Evolutionary conservation across 176 grass and related monocot genomes (phyloP).

Genomic region (Hyparrhenia diplandra): DNA sequence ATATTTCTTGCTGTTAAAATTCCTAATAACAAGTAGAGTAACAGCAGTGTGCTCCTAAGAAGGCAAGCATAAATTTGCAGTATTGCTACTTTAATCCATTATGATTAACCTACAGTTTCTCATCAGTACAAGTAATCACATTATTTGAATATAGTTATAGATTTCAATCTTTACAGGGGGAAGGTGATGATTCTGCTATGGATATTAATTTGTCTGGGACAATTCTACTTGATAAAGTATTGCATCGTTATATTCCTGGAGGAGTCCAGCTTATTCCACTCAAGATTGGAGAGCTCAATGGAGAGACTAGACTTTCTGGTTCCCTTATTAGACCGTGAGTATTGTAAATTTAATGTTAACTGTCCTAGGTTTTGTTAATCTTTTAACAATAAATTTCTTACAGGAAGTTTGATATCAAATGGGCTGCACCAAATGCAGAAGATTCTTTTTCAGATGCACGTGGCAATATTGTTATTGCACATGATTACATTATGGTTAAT

Average conservation of each 20-base stretch:
- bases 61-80: constrained; percentile 3
- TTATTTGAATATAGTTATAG: constrained; percentile 33
- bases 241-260: constrained; percentile 71
- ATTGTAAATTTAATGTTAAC: constrained; percentile 3
- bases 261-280: constrained; percentile 70
- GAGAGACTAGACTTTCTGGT: constrained; percentile 97
- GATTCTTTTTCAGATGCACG: constrained; percentile 94
- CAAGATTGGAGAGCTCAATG: constrained; percentile 95
- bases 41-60: not conserved
- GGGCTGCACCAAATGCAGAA: constrained; percentile 96
- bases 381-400: constrained; percentile 3
- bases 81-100: not conserved
- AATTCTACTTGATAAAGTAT: constrained; percentile 91
- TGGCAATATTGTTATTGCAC: constrained; percentile 86
- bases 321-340: constrained; percentile 90
- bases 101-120: constrained; percentile 2
- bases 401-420: constrained; percentile 99
- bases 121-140: constrained; percentile 19
- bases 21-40: not conserved
- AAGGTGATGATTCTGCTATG: constrained; percentile 86
- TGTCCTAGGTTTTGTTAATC: constrained; percentile 3
- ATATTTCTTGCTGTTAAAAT: constrained; percentile 7
- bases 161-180: constrained; percentile 60
- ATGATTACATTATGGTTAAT: constrained; percentile 77
- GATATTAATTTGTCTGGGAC: constrained; percentile 98